Conservation (phyloP, 2,329 filamentous ascomycete genomes). For the Microdochium trichocladiopsis region DNA sequence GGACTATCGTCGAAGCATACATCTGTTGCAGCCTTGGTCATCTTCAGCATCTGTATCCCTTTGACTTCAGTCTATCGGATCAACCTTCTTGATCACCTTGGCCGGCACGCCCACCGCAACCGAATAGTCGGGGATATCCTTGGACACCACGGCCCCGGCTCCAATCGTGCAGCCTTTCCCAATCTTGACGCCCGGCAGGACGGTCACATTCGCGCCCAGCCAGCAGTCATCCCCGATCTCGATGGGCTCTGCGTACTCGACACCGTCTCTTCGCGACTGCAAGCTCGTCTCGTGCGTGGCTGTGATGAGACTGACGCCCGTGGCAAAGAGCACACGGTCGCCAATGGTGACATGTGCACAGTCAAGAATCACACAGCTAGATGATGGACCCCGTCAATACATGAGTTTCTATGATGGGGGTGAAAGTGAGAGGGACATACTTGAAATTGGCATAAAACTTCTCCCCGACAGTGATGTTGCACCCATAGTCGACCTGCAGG, state of each 20-base stretch:
- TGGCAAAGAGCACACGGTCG: constrained; percentile 63
- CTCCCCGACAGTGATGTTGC: constrained; percentile 54
- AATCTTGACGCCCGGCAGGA: constrained; percentile 45
- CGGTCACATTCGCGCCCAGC: constrained; percentile 42
- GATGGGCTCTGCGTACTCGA: constrained; percentile 39
- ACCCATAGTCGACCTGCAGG: constrained; percentile 57
- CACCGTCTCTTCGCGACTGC: constrained; percentile 34
- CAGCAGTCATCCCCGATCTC: constrained; percentile 47
- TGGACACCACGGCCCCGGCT: constrained; percentile 42
- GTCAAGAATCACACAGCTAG: constrained; percentile 58
- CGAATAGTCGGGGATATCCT: constrained; percentile 36
- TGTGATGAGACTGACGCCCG: constrained; percentile 63
- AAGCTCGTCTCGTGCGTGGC: constrained; percentile 66
- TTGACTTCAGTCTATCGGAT: constrained; percentile 16
- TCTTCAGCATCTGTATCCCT: too few species aligned
- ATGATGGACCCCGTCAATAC: constrained; percentile 2
- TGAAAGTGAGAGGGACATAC: constrained; percentile 12
- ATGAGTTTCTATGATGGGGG: too few species aligned
- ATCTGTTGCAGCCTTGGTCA: too few species aligned
- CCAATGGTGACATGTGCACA: constrained; percentile 66
- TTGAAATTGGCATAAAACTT: constrained; percentile 60
- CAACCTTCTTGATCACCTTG: constrained; percentile 38
- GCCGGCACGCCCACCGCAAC: constrained; percentile 42
- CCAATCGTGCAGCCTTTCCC: constrained; percentile 44
- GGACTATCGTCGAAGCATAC: too few species aligned